A percentile compares a stretch with the other conserved stretches of the same genome.
Evolutionary conservation across 2,329 filamentous ascomycete genomes (phyloP).

Genomic region (Pezicula carpinea): DNA sequence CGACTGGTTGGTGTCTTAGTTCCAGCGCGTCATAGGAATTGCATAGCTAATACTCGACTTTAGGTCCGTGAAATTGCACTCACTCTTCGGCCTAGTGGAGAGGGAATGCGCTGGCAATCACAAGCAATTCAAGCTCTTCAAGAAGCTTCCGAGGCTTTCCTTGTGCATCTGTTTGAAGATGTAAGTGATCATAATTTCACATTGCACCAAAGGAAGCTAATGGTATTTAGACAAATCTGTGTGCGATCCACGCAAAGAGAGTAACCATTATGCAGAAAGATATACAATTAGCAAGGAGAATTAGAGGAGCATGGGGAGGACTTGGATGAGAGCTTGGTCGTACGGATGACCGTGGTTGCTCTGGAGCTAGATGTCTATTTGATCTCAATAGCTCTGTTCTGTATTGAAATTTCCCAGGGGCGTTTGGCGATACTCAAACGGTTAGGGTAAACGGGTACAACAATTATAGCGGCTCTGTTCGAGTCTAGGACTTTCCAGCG

Average conservation of each 20-base stretch:
- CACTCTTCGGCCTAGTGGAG: conserved; percentile 53
- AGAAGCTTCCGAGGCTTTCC: conserved; percentile 92
- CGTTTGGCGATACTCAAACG: too few relatives aligned
- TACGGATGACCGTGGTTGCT: background rate
- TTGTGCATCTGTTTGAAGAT: conserved; percentile 95
- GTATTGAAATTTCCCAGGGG: too few relatives aligned
- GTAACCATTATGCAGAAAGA: conserved; percentile 98
- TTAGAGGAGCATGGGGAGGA: conserved; percentile 74
- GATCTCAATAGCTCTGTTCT: too few relatives aligned
- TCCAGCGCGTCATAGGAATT: background rate
- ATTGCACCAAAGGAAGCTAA: background rate
- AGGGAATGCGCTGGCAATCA: conserved; percentile 88
- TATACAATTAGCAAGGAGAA: conserved; percentile 83
- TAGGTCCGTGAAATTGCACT: conserved; percentile 70
- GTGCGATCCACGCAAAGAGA: conserved; percentile 92
- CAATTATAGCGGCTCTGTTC: too few relatives aligned
- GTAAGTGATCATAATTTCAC: background rate
- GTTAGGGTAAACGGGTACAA: too few relatives aligned
- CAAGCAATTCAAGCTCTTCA: conserved; percentile 91
- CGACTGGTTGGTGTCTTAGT: conserved; percentile 52
- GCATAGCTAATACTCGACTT: conserved; percentile 3
- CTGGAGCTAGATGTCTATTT: background rate
- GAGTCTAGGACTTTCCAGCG: too few relatives aligned
- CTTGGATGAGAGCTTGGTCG: conserved; percentile 37
- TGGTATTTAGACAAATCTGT: conserved; percentile 67